Evolutionary conservation across 805 yeast species (phyloP).

Genomic region (Torulaspora microellipsoides): DNA sequence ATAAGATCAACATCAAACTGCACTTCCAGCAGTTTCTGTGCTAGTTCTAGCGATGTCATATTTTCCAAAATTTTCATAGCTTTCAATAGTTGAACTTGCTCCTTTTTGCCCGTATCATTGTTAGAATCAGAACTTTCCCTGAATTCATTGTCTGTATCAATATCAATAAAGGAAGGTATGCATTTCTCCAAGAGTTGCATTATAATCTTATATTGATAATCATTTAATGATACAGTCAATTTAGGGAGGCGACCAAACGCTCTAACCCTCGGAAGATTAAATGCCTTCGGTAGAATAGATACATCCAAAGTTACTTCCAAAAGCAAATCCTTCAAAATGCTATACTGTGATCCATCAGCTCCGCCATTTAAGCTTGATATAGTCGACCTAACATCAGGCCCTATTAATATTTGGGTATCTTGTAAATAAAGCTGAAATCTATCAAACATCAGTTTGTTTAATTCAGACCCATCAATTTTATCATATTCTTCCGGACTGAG

Average conservation of each 20-base stretch:
- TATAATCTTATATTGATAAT: constrained; percentile 83
- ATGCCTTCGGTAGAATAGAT: constrained; percentile 80
- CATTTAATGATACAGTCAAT: constrained; percentile 69
- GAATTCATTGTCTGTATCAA: constrained; percentile 31
- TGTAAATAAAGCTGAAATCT: constrained; percentile 69
- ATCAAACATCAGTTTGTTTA: constrained; percentile 84
- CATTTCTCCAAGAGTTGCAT: constrained; percentile 71
- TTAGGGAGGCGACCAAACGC: constrained; percentile 74
- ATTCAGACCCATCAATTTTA: constrained; percentile 38
- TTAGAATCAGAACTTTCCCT: constrained; percentile 2
- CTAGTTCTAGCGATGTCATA: constrained; percentile 40
- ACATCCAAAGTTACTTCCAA: constrained; percentile 71
- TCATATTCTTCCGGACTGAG: constrained; percentile 70
- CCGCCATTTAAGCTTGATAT: constrained; percentile 60
- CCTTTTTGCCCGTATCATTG: constrained; percentile 18
- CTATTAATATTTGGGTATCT: constrained; percentile 86
- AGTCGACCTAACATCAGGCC: constrained; percentile 73
- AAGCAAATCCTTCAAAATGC: constrained; percentile 71
- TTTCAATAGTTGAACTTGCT: constrained; percentile 26
- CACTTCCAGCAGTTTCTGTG: constrained; percentile 69
- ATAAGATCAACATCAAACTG: constrained; percentile 63
- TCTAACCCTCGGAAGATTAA: constrained; percentile 64
- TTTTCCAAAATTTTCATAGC: constrained; percentile 32
- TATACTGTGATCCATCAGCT: constrained; percentile 39
- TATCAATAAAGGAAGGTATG: constrained; percentile 45